These are phyloP conservation scores for Paecilomyces fulvus DNA, from an alignment of 2,329 filamentous ascomycete species.

Conservation along the genomic window DNA sequence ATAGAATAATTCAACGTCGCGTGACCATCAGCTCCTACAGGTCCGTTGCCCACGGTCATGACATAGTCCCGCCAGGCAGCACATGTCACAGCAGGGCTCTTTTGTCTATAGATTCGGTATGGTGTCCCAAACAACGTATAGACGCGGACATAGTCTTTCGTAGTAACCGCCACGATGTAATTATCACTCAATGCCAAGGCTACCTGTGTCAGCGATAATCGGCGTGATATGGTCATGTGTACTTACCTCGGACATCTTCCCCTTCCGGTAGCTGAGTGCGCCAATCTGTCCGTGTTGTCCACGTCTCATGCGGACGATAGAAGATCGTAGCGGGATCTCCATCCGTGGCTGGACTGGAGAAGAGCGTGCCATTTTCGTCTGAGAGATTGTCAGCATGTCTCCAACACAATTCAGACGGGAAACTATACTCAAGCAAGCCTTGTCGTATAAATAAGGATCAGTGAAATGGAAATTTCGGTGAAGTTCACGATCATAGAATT, in stretches of 20 bases:
- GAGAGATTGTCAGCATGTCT: conserved; percentile 13
- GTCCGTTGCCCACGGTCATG: conserved; percentile 89
- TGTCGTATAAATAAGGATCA: conserved; percentile 91
- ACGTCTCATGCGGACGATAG: conserved; percentile 93
- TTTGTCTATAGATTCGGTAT: conserved; percentile 80
- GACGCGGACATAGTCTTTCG: conserved; percentile 77
- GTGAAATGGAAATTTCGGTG: conserved; percentile 96
- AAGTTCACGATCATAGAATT: conserved; percentile 91
- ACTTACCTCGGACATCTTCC: conserved; percentile 61
- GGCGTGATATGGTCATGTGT: background rate
- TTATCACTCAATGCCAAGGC: conserved; percentile 87
- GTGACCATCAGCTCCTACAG: conserved; percentile 67
- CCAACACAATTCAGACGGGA: background rate
- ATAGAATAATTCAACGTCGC: conserved; percentile 81
- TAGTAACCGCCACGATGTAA: conserved; percentile 83
- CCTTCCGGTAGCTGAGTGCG: conserved; percentile 75
- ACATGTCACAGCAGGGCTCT: conserved; percentile 87
- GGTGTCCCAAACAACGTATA: conserved; percentile 91
- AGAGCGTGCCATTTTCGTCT: conserved; percentile 73
- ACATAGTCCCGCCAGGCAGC: conserved; percentile 94
- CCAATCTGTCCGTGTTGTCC: conserved; percentile 88
- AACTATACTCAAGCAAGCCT: conserved; percentile 68
- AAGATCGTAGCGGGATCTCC: conserved; percentile 73
- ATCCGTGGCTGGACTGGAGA: conserved; percentile 66
- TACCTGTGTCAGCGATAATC: conserved; percentile 6